Conservation (phyloP, 2,329 filamentous ascomycete genomes). For the Fusarium sp. region DNA sequence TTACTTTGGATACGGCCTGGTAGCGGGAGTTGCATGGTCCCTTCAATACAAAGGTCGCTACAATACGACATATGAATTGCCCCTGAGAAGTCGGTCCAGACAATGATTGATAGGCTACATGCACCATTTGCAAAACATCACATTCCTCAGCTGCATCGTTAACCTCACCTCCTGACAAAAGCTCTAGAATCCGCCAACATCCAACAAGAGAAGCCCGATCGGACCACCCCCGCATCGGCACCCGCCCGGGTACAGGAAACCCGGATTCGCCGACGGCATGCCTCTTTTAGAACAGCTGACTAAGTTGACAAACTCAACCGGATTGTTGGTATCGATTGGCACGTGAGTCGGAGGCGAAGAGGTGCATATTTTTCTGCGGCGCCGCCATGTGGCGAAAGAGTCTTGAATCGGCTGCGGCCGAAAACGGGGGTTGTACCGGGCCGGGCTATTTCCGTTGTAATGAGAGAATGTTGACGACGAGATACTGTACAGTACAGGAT, state of each 20-base stretch:
- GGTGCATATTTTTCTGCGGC: background rate
- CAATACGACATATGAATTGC: background rate
- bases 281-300: background rate
- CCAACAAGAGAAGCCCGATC: conserved; percentile 12
- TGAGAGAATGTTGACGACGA: too few relatives aligned
- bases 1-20: background rate
- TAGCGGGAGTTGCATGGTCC: background rate
- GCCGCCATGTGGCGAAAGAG: conserved; percentile 31
- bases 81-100: background rate
- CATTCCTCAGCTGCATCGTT: conserved; percentile 27
- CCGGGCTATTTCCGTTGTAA: conserved; percentile 14
- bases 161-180: background rate
- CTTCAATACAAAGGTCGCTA: too few relatives aligned
- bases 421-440: conserved; percentile 6
- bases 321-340: background rate
- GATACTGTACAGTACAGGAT: too few relatives aligned
- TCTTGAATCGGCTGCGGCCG: conserved; percentile 11
- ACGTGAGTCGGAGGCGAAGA: conserved; percentile 23
- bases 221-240: conserved; percentile 24
- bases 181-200: conserved; percentile 4
- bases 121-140: conserved; percentile 3
- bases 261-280: conserved; percentile 29
- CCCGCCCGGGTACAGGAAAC: conserved; percentile 9
- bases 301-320: conserved; percentile 8
- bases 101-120: background rate